These are phyloP conservation scores for Eutrema heterophyllum DNA, from an alignment of 345 rosid genomes.

Conservation along the genomic window DNA sequence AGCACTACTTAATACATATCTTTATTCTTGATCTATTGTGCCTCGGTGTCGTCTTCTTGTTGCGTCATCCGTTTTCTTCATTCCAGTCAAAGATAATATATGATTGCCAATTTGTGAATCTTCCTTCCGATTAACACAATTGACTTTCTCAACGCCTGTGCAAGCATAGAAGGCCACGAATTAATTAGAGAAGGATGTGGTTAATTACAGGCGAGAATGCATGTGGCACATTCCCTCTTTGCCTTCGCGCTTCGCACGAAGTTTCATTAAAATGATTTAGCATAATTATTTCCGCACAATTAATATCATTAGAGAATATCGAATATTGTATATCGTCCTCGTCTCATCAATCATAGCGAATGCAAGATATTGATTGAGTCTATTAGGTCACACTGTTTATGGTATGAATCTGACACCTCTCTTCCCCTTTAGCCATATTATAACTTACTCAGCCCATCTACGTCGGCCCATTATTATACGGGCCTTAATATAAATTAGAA, in stretches of 20 bases:
- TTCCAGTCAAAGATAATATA: slow-evolving; percentile 5
- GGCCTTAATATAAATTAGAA: neutral
- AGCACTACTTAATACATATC: slow-evolving; percentile 2
- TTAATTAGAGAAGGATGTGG: neutral
- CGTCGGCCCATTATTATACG: neutral
- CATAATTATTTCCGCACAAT: slow-evolving; percentile 8
- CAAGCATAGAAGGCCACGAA: neutral
- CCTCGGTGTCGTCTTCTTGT: slow-evolving; percentile 13
- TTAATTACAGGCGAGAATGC: neutral
- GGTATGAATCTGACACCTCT: neutral
- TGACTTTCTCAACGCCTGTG: slow-evolving; percentile 1
- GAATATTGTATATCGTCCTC: neutral
- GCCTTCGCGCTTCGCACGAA: slow-evolving; percentile 20
- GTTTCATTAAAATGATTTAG: neutral
- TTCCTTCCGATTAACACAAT: neutral
- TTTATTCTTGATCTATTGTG: slow-evolving; percentile 2
- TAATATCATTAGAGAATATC: neutral
- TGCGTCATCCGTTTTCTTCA: slow-evolving; percentile 10
- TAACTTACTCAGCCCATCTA: neutral
- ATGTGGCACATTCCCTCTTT: slow-evolving; percentile 12
- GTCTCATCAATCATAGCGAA: slow-evolving; percentile 4
- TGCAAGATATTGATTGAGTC: neutral
- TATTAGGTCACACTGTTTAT: neutral
- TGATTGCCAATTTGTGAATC: neutral
- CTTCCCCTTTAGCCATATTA: neutral